A percentile compares a stretch with the other conserved stretches of the same genome.
Conservation (phyloP, 2,329 filamentous ascomycete species). For the Chrysoporthe austroafricana region DNA sequence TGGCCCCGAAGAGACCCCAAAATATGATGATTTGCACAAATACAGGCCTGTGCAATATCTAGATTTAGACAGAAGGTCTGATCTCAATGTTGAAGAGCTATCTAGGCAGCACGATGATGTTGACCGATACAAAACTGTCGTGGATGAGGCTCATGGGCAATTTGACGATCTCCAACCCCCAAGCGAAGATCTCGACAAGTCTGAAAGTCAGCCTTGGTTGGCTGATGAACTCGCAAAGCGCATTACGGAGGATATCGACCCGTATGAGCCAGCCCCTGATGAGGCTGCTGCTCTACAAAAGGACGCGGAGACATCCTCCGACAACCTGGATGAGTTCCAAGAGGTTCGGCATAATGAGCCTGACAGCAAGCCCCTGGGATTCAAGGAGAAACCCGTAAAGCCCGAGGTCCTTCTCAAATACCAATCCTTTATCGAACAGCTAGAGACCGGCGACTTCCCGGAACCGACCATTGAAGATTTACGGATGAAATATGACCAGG, state of each 20-base stretch:
- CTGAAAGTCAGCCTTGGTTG: slow-evolving; percentile 43
- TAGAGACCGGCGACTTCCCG: slow-evolving; percentile 12
- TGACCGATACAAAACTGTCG: slow-evolving; percentile 34
- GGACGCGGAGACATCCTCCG: slow-evolving; percentile 40
- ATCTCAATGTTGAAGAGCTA: slow-evolving; percentile 30
- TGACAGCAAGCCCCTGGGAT: slow-evolving; percentile 34
- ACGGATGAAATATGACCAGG: slow-evolving; percentile 20
- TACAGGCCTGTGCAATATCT: slow-evolving; percentile 29
- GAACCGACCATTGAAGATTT: slow-evolving; percentile 8
- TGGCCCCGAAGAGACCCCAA: not conserved
- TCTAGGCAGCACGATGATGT: slow-evolving; percentile 43
- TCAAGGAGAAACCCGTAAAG: slow-evolving; percentile 26
- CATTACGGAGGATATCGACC: slow-evolving; percentile 36
- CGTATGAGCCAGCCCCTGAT: slow-evolving; percentile 41
- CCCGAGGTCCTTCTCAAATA: slow-evolving; percentile 18
- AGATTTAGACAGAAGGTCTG: slow-evolving; percentile 27
- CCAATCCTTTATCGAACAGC: slow-evolving; percentile 6
- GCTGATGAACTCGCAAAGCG: slow-evolving; percentile 36
- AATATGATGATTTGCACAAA: slow-evolving; percentile 38
- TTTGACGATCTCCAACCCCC: slow-evolving; percentile 37
- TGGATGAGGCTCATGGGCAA: slow-evolving; percentile 31
- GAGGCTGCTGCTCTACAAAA: slow-evolving; percentile 36
- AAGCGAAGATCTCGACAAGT: slow-evolving; percentile 43
- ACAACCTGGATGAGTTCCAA: slow-evolving; percentile 48
- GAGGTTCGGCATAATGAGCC: slow-evolving; percentile 32